A percentile compares a stretch with the other conserved stretches of the same genome.
Conservation (phyloP, 805 yeast genomes). For the Candida cerambycidarum region DNA sequence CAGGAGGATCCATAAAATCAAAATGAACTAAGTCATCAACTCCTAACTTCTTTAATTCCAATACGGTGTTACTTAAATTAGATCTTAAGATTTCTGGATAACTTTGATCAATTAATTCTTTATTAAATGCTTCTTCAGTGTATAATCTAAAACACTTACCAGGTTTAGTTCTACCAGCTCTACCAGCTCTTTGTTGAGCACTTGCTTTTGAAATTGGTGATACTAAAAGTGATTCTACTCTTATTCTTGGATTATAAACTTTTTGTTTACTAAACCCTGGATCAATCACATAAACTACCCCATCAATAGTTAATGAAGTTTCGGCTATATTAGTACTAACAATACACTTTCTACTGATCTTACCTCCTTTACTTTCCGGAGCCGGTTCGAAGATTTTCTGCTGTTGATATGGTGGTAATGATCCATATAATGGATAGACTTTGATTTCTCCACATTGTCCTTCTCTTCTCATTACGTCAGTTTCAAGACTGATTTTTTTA, state of each 20-base stretch:
- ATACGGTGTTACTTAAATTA: conserved; percentile 85
- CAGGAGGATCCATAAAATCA: conserved; percentile 99
- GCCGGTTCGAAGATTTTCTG: conserved; percentile 93
- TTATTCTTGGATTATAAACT: conserved; percentile 91
- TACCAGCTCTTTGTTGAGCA: conserved; percentile 98
- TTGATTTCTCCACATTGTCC: conserved; percentile 85
- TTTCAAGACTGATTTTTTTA: conserved; percentile 81
- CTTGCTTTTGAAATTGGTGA: conserved; percentile 97
- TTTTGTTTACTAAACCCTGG: conserved; percentile 97
- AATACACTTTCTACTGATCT: conserved; percentile 94
- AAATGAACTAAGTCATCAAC: conserved; percentile 95
- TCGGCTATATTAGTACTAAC: conserved; percentile 96
- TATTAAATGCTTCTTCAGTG: conserved; percentile 94
- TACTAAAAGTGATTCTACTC: conserved; percentile 91
- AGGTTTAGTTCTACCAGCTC: conserved; percentile 99
- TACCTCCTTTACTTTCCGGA: conserved; percentile 72
- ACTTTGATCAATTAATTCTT: conserved; percentile 91
- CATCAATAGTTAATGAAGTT: conserved; percentile 96
- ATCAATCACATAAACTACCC: conserved; percentile 95
- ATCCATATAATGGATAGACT: conserved; percentile 94
- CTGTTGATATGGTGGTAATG: conserved; percentile 94
- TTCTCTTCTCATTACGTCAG: conserved; percentile 85
- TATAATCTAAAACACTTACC: conserved; percentile 96
- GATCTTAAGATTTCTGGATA: conserved; percentile 94
- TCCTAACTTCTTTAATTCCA: conserved; percentile 91